phyloP scores from a whole-genome alignment of 192 early-diverging fungal genomes.

The Podila clonocystis region DNA sequence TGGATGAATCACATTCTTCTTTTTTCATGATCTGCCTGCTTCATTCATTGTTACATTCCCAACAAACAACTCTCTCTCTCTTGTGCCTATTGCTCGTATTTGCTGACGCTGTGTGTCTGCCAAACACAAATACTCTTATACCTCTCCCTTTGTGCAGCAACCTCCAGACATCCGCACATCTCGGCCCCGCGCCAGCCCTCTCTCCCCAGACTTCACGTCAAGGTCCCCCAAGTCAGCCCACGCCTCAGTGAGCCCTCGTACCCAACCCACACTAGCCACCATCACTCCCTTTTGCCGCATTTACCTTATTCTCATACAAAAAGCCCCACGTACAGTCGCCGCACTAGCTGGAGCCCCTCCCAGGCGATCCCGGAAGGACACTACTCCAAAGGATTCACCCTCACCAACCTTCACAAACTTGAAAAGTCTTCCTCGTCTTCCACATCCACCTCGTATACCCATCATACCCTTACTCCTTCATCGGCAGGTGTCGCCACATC shows the following conservation, averaged over 20 bases:
- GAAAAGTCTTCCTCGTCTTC: neutral
- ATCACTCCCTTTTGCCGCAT: neutral
- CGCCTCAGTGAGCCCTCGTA: neutral
- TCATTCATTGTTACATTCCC: too few relatives aligned
- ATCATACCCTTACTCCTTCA: neutral
- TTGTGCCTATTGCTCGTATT: too few relatives aligned
- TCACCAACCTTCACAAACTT: slow-evolving; percentile 23
- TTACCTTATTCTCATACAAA: neutral
- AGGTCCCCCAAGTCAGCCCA: slow-evolving; percentile 18
- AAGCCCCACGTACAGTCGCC: neutral
- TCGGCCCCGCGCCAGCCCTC: slow-evolving; percentile 24
- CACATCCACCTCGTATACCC: slow-evolving; percentile 2
- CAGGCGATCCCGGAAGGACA: slow-evolving; percentile 39
- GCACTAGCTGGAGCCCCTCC: slow-evolving; percentile 43
- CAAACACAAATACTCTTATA: neutral
- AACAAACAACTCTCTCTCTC: too few relatives aligned
- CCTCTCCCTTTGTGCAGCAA: neutral
- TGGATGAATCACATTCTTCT: too few relatives aligned
- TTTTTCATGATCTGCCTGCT: too few relatives aligned
- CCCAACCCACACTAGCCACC: neutral
- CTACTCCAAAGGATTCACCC: slow-evolving; percentile 51
- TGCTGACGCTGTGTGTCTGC: neutral
- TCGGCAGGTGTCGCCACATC: neutral
- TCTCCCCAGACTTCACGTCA: slow-evolving; percentile 26
- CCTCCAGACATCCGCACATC: slow-evolving; percentile 5